phyloP scores from a whole-genome alignment of 2,329 filamentous ascomycete species.

The Aureobasidium sp. region DNA sequence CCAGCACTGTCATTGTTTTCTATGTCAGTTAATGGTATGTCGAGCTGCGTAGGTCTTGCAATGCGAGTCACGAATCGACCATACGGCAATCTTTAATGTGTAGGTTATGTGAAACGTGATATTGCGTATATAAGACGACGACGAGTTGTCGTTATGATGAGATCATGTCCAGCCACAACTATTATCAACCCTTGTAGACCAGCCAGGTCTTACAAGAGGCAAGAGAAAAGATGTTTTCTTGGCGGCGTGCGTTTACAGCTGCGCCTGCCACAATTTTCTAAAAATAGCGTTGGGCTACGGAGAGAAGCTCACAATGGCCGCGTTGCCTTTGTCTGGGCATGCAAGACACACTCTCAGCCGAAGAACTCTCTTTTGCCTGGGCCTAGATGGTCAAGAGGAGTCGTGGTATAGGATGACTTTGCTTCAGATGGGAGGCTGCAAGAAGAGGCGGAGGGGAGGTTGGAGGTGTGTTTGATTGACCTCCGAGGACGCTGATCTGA shows the following conservation, averaged over 20 bases:
- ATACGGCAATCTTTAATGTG: not conserved
- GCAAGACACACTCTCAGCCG: not conserved
- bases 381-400: not conserved
- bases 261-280: not conserved
- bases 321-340: conserved; percentile 3
- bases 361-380: not conserved
- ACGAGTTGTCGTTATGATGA: not conserved
- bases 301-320: not conserved
- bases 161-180: not conserved
- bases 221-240: not conserved
- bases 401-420: not conserved
- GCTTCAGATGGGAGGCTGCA: not conserved
- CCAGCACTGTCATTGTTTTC: not conserved
- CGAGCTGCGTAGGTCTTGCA: not conserved
- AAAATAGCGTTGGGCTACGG: not conserved
- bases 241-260: not conserved
- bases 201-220: not conserved
- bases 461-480: not conserved
- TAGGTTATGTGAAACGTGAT: not conserved
- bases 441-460: not conserved
- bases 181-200: not conserved
- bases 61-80: not conserved
- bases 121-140: not conserved
- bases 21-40: not conserved
- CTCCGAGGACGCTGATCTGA: not conserved